Evolutionary conservation across 2,329 filamentous ascomycete species (phyloP).

Genomic region (Amylocarpus encephaloides): DNA sequence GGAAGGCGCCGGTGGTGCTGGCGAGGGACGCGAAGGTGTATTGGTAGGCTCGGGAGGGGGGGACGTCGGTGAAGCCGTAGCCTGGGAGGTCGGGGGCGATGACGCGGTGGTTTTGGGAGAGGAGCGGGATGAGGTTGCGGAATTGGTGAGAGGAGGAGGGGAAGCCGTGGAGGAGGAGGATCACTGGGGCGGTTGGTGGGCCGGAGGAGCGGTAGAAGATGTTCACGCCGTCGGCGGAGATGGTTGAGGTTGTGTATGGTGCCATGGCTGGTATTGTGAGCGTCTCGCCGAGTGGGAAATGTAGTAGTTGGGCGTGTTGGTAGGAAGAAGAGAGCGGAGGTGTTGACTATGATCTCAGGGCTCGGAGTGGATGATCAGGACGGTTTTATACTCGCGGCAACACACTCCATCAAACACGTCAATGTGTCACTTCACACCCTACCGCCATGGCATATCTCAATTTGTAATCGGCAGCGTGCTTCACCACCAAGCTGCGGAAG

Average conservation of each 20-base stretch:
- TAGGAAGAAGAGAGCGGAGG: too few relatives aligned
- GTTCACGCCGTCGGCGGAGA: slow-evolving; percentile 32
- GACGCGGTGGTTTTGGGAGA: slow-evolving; percentile 34
- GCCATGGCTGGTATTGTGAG: slow-evolving; percentile 7
- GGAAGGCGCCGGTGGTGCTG: slow-evolving; percentile 41
- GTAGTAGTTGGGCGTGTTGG: too few relatives aligned
- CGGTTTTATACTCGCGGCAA: too few relatives aligned
- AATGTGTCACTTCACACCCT: too few relatives aligned
- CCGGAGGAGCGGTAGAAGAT: slow-evolving; percentile 39
- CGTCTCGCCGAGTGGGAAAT: too few relatives aligned
- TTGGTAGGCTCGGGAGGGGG: slow-evolving; percentile 41
- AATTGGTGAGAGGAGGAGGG: slow-evolving; percentile 40
- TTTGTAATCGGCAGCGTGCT: too few relatives aligned
- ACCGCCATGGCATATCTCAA: too few relatives aligned
- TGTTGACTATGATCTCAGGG: too few relatives aligned
- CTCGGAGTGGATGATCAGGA: too few relatives aligned
- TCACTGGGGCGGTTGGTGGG: slow-evolving; percentile 27
- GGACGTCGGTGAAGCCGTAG: slow-evolving; percentile 50
- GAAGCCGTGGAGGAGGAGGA: slow-evolving; percentile 42
- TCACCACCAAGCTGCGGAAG: too few relatives aligned
- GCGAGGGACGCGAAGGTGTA: slow-evolving; percentile 51
- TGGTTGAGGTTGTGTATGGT: slow-evolving; percentile 8
- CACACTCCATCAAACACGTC: too few relatives aligned
- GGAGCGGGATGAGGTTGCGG: slow-evolving; percentile 39
- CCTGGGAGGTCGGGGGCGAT: slow-evolving; percentile 55